These are phyloP conservation scores for Pneumocystis oryctolagi DNA, from an alignment of 1,139 yeast genomes.

Conservation along the genomic window DNA sequence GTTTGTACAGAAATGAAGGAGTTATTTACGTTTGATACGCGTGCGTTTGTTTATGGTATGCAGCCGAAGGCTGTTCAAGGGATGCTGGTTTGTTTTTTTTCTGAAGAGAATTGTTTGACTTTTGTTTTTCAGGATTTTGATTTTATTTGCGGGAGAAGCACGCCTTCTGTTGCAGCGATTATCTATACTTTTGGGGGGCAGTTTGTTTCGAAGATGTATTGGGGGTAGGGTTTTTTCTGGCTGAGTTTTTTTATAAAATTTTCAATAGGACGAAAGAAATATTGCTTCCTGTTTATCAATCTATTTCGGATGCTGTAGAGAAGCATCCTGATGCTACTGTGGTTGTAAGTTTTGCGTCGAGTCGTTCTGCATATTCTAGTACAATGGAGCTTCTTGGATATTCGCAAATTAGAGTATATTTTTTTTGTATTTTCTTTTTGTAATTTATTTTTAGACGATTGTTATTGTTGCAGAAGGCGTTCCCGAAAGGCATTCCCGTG, in stretches of 20 bases:
- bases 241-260: not conserved
- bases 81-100: constrained; percentile 22
- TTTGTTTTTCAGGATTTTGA: constrained; percentile 26
- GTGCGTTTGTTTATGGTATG: constrained; percentile 32
- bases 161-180: constrained; percentile 36
- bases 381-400: constrained; percentile 34
- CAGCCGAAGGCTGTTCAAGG: constrained; percentile 36
- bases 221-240: constrained; percentile 23
- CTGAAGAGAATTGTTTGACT: not conserved
- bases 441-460: constrained; percentile 22
- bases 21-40: constrained; percentile 30
- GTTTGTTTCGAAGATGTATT: constrained; percentile 33
- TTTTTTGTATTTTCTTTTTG: not conserved
- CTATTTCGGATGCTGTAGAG: constrained; percentile 29
- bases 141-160: constrained; percentile 32
- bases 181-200: constrained; percentile 37
- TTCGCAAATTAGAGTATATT: constrained; percentile 28
- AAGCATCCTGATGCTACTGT: constrained; percentile 36
- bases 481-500: constrained; percentile 36
- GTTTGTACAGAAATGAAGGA: constrained; percentile 23
- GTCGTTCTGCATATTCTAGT: constrained; percentile 34
- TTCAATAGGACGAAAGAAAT: constrained; percentile 28
- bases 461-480: constrained; percentile 38
- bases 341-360: constrained; percentile 35
- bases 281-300: constrained; percentile 32